Evolutionary conservation across 2,329 filamentous ascomycete species (phyloP), one percentile per base, ranked within the genome.

Genomic region (Ilyonectria robusta): DNA sequence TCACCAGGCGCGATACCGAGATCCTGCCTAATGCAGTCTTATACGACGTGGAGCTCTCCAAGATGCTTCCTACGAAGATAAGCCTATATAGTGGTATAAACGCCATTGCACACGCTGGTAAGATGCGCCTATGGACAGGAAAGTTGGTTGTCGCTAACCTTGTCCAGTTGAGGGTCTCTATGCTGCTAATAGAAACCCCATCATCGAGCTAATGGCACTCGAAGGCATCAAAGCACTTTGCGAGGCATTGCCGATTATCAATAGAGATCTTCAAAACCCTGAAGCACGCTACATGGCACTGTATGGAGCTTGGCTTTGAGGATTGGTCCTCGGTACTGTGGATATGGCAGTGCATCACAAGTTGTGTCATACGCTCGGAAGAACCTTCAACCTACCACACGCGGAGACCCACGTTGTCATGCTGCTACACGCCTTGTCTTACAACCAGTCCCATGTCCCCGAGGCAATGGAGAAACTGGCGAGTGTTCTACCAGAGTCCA

Each of bases 1-100:
- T 84, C 63, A 91, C 89, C 6, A 81, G 84, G 23, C 83, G 80
- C 5, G 88, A 91, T 75, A 84, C 86, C 1, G 87, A 85, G 76
- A 90, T 91, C 21, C 62, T 90, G 35, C 89, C 89, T 0, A 84
- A 82, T 0, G 86, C 85, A 0, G 89, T 91, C 6, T 88, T 92
- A 42, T 92, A 91, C 75, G 89, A 92, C 79, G 88, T 90, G 26
- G 84, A 90, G 72, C 78, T 91, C 62, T 91, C 89, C 0, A 83
- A 89, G 84, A 87, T 85, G 1, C 79, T 91, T 29, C 89, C 89
- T 0, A 73, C 78, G 2, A 77, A 75, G 0, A 81, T 89, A 77
- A 88, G 84, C 69, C 84, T 86, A 3, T 88, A 86, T 0, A 90
- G 88, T 65, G 89, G 89, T 53, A 83, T 92, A 55, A 91, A 92